Evolutionary conservation across 805 yeast species (phyloP).

Genomic region (Hanseniaspora valbyensis): DNA sequence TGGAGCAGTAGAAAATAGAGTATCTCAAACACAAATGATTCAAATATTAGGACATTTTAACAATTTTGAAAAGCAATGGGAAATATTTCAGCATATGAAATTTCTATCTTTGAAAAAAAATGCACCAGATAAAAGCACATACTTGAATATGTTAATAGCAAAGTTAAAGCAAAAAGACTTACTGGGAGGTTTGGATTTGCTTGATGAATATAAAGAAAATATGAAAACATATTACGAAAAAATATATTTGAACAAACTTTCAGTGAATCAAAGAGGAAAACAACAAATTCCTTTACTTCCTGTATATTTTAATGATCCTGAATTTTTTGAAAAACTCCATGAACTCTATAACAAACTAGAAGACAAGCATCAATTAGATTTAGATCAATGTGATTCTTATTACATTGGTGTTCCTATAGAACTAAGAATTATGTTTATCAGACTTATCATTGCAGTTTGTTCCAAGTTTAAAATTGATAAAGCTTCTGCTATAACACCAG

Average conservation of each 20-base stretch:
- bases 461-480: not conserved
- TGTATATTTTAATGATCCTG: conserved; percentile 7
- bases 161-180: conserved; percentile 5
- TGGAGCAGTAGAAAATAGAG: conserved; percentile 6
- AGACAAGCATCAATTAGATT: not conserved
- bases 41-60: conserved; percentile 1
- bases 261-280: not conserved
- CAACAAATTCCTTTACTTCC: conserved; percentile 6
- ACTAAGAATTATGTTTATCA: conserved; percentile 6
- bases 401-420: conserved; percentile 6
- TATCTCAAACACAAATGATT: not conserved
- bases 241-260: not conserved
- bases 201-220: conserved; percentile 8
- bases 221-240: conserved; percentile 4
- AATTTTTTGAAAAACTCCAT: conserved; percentile 5
- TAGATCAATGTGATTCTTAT: not conserved
- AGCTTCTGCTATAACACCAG: not conserved
- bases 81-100: conserved; percentile 75
- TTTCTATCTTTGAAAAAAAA: conserved; percentile 50
- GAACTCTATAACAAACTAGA: not conserved
- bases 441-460: not conserved
- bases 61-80: conserved; percentile 42
- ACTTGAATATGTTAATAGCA: conserved; percentile 33
- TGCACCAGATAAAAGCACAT: conserved; percentile 57
- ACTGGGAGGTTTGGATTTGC: conserved; percentile 2